A percentile compares a stretch with the other conserved stretches of the same genome.
phyloP scores from a whole-genome alignment of 306 rosid species.

The Cicer chorassanicum region DNA sequence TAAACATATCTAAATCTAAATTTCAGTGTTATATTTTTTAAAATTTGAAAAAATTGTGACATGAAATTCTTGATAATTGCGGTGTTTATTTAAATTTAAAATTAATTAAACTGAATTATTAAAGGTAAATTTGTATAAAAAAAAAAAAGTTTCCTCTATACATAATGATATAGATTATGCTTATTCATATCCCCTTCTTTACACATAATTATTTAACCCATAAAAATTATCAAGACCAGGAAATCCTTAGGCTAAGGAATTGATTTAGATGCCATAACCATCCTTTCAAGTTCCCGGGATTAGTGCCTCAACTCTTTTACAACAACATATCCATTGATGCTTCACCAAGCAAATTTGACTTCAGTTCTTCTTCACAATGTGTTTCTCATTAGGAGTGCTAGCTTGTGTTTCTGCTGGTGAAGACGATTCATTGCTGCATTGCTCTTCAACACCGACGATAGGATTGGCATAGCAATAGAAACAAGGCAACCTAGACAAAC shows the following conservation, averaged over 20 bases:
- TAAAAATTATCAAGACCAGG: not conserved
- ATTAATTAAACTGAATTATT: too few relatives aligned
- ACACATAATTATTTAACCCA: not conserved
- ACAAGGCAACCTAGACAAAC: slow-evolving; percentile 51
- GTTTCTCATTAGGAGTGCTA: slow-evolving; percentile 50
- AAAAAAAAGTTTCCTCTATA: too few relatives aligned
- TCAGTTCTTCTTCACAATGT: slow-evolving; percentile 43
- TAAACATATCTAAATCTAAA: too few relatives aligned
- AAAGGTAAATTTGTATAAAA: too few relatives aligned
- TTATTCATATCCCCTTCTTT: too few relatives aligned
- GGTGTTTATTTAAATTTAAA: too few relatives aligned
- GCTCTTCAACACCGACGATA: slow-evolving; percentile 51
- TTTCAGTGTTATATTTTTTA: too few relatives aligned
- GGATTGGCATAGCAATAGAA: slow-evolving; percentile 46
- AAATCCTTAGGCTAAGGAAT: slow-evolving; percentile 25
- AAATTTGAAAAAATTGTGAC: too few relatives aligned
- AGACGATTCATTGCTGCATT: slow-evolving; percentile 50
- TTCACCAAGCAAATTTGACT: slow-evolving; percentile 11
- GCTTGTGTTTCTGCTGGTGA: slow-evolving; percentile 42
- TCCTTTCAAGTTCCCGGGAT: slow-evolving; percentile 24
- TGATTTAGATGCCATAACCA: slow-evolving; percentile 31
- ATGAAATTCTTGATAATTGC: too few relatives aligned
- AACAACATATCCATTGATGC: slow-evolving; percentile 28
- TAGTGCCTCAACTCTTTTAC: slow-evolving; percentile 1
- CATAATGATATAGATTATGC: too few relatives aligned